phyloP scores from a whole-genome alignment of 805 yeast genomes.

The Zygotorulaspora sp. region DNA sequence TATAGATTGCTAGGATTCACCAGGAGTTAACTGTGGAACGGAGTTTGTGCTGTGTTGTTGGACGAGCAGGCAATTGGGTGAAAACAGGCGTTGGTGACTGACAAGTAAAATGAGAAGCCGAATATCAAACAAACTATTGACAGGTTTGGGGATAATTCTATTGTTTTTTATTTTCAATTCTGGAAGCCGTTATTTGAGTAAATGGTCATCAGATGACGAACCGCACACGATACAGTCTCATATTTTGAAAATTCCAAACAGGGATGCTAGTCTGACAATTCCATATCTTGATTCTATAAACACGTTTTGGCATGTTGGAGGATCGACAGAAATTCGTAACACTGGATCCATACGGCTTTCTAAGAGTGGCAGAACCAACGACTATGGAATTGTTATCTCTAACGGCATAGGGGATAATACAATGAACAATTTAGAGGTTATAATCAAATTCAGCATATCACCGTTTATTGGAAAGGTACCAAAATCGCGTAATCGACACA shows the following conservation, averaged over 20 bases:
- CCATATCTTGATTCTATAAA: conserved; percentile 33
- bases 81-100: no score
- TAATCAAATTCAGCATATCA: conserved; percentile 20
- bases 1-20: no score
- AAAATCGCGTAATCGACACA: not conserved
- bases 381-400: conserved; percentile 27
- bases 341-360: conserved; percentile 24
- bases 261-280: conserved; percentile 26
- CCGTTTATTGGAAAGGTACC: not conserved
- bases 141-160: conserved; percentile 5
- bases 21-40: no score
- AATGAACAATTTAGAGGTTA: conserved; percentile 32
- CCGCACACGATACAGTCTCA: conserved; percentile 7
- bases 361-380: conserved; percentile 14
- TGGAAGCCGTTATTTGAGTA: conserved; percentile 3
- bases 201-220: not conserved
- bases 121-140: conserved; percentile 6
- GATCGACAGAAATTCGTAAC: conserved; percentile 30
- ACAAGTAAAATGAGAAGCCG: conserved; percentile 8
- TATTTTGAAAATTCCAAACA: conserved; percentile 17
- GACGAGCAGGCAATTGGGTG: no score
- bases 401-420: conserved; percentile 34
- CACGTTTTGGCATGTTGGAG: conserved; percentile 30
- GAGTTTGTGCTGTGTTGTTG: no score
- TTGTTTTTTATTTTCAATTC: conserved; percentile 9